phyloP scores from a whole-genome alignment of 805 yeast species.

The Wickerhamomyces sydowiorum region DNA sequence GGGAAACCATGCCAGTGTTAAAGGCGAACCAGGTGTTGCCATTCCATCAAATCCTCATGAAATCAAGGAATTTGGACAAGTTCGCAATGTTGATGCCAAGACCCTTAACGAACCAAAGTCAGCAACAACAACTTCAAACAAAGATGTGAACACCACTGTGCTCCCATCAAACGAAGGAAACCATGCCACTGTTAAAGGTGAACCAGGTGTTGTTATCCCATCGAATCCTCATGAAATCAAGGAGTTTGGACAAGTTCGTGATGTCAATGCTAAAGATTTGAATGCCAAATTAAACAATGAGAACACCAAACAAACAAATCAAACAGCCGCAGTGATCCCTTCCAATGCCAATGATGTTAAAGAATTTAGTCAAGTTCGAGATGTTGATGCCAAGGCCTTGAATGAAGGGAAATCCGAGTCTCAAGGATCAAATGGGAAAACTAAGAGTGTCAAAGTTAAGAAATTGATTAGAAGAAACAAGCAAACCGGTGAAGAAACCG shows the following conservation, averaged over 20 bases:
- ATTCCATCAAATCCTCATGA: constrained; percentile 51
- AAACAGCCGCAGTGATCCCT: constrained; percentile 46
- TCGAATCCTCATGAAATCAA: constrained; percentile 49
- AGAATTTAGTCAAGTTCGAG: constrained; percentile 53
- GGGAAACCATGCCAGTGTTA: constrained; percentile 30
- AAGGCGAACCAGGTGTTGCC: constrained; percentile 73
- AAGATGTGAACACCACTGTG: constrained; percentile 32
- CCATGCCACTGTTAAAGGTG: constrained; percentile 43
- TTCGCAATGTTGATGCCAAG: constrained; percentile 43
- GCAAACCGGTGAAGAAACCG: constrained; percentile 33
- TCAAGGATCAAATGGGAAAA: no score
- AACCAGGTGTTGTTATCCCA: constrained; percentile 68
- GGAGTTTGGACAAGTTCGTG: constrained; percentile 45
- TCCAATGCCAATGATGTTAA: constrained; percentile 54
- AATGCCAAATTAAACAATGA: constrained; percentile 26
- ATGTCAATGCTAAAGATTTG: constrained; percentile 46
- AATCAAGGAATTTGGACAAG: constrained; percentile 50
- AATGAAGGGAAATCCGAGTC: constrained; percentile 36
- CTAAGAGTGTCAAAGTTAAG: constrained; percentile 29
- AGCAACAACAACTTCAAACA: no score
- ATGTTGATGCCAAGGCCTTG: constrained; percentile 53
- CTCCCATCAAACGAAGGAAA: constrained; percentile 37
- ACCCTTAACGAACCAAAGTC: constrained; percentile 44
- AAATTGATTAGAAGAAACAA: constrained; percentile 33
- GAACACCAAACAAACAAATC: constrained; percentile 35